A percentile compares a stretch with the other conserved stretches of the same genome.
phyloP scores from a whole-genome alignment of 2,329 filamentous ascomycete species.

The Cladosporium sp. region DNA sequence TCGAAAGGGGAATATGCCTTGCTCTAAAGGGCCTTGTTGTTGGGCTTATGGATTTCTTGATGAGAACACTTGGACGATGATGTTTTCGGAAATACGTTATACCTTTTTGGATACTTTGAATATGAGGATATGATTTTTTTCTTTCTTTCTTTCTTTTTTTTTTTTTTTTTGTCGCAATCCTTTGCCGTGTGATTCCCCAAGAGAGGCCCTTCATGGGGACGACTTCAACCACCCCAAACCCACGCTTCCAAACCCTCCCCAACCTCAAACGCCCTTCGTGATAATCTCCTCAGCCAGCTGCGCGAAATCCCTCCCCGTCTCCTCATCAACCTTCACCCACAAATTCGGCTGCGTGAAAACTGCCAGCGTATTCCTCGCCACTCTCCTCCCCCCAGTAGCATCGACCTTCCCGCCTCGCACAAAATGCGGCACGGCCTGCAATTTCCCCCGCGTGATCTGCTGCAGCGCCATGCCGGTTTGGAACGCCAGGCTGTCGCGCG shows the following conservation, averaged over 20 bases:
- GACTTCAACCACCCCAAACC: neutral
- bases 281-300: conserved; percentile 57
- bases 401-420: conserved; percentile 61
- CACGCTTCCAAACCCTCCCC: neutral
- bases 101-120: no score
- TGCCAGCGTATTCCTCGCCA: conserved; percentile 73
- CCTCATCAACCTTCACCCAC: conserved; percentile 68
- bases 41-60: no score
- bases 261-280: conserved; percentile 1
- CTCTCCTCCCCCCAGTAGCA: conserved; percentile 27
- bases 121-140: neutral
- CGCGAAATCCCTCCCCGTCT: conserved; percentile 66
- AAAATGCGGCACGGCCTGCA: conserved; percentile 94
- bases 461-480: conserved; percentile 92
- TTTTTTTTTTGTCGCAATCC: neutral
- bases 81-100: no score
- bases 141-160: neutral
- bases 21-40: no score
- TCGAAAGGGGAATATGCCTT: no score
- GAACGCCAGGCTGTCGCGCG: conserved; percentile 85
- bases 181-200: no score
- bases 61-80: no score
- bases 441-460: conserved; percentile 82
- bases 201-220: no score
- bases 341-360: conserved; percentile 97